Percentiles rank a stretch among this genome's conserved stretches.
These are phyloP conservation scores for Eucalyptus tenuipes DNA, from an alignment of 345 rosid species.

Conservation along the genomic window DNA sequence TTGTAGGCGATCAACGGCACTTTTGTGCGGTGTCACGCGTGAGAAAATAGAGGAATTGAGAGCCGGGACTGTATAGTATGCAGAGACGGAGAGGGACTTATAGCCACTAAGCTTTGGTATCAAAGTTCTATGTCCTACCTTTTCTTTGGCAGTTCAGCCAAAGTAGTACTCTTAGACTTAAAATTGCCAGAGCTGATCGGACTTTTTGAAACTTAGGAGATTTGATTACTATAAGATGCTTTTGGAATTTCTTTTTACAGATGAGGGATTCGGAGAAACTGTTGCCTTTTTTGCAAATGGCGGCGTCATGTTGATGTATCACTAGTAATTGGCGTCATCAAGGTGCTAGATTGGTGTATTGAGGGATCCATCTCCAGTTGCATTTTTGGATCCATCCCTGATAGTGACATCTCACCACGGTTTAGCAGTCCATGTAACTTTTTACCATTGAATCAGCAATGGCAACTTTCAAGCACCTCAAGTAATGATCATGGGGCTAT, in stretches of 20 bases:
- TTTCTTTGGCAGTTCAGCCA: not conserved
- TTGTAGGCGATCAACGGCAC: not conserved
- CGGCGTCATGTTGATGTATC: not conserved
- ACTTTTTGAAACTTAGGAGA: not conserved
- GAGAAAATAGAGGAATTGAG: not conserved
- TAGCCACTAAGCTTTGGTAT: not conserved
- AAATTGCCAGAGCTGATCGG: not conserved
- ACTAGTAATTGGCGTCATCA: not conserved
- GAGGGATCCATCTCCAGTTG: not conserved
- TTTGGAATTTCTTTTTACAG: not conserved
- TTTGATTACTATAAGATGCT: not conserved
- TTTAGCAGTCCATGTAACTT: not conserved
- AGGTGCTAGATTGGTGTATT: not conserved
- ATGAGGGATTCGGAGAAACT: not conserved
- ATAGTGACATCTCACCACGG: not conserved
- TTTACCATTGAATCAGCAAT: not conserved
- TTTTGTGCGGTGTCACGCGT: not conserved
- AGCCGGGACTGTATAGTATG: not conserved
- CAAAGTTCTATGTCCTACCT: not conserved
- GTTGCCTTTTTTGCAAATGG: not conserved
- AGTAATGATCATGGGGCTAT: not conserved
- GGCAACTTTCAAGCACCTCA: not conserved
- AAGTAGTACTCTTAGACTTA: not conserved
- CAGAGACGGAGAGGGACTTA: not conserved
- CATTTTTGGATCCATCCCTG: not conserved